Conservation (phyloP, 177 flowering plant genomes). For the Tripterygium wilfordii region DNA sequence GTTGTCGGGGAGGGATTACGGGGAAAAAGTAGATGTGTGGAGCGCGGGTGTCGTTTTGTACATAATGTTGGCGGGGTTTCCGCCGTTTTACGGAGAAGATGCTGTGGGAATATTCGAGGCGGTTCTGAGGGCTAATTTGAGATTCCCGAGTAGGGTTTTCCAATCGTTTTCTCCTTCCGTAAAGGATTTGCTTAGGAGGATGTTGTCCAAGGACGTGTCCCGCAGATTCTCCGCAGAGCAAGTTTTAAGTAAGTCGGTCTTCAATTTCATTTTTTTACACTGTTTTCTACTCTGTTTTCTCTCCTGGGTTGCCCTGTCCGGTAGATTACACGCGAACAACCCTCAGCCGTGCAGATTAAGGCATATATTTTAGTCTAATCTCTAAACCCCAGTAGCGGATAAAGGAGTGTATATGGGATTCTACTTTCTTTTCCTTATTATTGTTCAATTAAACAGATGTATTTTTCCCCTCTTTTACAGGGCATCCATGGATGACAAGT, state of each 20-base stretch:
- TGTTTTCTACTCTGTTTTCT: too few relatives aligned
- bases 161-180: slow-evolving; percentile 43
- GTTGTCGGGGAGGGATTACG: slow-evolving; percentile 47
- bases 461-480: slow-evolving; percentile 6
- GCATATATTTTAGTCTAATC: too few relatives aligned
- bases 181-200: slow-evolving; percentile 61
- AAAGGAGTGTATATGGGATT: too few relatives aligned
- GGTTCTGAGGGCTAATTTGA: slow-evolving; percentile 40
- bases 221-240: slow-evolving; percentile 64
- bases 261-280: not conserved
- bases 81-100: slow-evolving; percentile 66
- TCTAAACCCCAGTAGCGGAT: too few relatives aligned
- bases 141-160: slow-evolving; percentile 47
- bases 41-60: slow-evolving; percentile 77
- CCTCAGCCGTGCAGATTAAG: too few relatives aligned
- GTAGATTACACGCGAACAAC: too few relatives aligned
- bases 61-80: slow-evolving; percentile 62
- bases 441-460: not conserved
- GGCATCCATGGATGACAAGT: slow-evolving; percentile 43
- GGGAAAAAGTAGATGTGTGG: slow-evolving; percentile 85
- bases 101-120: slow-evolving; percentile 60
- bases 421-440: not conserved
- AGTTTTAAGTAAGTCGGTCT: slow-evolving; percentile 50
- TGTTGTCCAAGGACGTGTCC: slow-evolving; percentile 63
- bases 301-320: too few relatives aligned